Evolutionary conservation across 768 basidiomycete genomes (phyloP), one percentile per base, ranked within the genome.

Genomic region (Lactarius pseudohatsudake): DNA sequence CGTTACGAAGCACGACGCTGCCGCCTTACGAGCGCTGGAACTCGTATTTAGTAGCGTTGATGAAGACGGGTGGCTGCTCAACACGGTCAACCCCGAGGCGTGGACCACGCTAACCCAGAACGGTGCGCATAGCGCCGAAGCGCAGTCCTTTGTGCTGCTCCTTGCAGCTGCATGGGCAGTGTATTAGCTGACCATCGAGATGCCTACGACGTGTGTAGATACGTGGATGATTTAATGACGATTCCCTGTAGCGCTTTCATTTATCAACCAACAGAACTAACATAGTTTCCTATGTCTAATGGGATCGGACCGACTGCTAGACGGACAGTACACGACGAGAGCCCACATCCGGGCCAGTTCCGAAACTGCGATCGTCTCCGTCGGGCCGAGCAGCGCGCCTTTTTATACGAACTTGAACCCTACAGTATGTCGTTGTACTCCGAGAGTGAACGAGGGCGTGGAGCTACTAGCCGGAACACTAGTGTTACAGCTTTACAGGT

Each of bases 21-120:
- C 77, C 28, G 85, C 85, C 7, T 75, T 79, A 66, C 76, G 73
- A 47, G 83, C 81, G 2, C 69, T 81, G 50, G 58, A 72, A 20
- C 70, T 81, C 26, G 75, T 84, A 38, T 72, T 75, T 59, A 59
- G 72, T 20, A 82, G 77, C 71, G 71, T 84, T 32, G 76, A 79
- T 64, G 56, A 68, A 13, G 70, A 80, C 28, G 70, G 70, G n/a
- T 69, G 70, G 70, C 60, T 71, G 28, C 54, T 57, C 55, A 64
- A 64, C 60, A 69, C 68, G 13, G 65, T 70, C 28, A 54, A 71
- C 45, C 65, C 69, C 18, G 16, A 34, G 22, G 16, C 26, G 13
- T 66, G 28, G 32, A 32, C 38, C 43, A 38, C 50, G 7, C 70
- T 43, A 41, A 66, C 26, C 43, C 30, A 0, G 30, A 26, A n/a